phyloP scores from a whole-genome alignment of 768 basidiomycete species.

The Trametes sanguinea region DNA sequence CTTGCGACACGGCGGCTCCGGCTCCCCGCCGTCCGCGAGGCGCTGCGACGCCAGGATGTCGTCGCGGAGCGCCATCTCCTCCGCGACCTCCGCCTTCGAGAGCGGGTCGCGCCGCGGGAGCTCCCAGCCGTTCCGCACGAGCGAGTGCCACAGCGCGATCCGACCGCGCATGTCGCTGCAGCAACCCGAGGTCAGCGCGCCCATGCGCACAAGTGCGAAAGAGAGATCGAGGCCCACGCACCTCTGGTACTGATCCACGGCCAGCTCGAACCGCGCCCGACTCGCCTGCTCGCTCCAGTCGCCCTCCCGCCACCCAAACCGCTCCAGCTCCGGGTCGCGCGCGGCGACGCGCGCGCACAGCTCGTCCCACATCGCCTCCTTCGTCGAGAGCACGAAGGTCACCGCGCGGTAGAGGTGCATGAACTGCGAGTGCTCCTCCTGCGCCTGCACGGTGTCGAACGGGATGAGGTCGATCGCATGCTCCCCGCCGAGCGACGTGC shows the following conservation, averaged over 20 bases:
- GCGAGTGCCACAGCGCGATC: conserved; percentile 30
- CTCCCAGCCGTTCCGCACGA: conserved; percentile 30
- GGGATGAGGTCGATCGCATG: conserved; percentile 24
- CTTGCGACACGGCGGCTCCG: conserved; percentile 24
- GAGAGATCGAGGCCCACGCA: conserved; percentile 8
- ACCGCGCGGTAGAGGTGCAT: conserved; percentile 32
- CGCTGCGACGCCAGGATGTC: conserved; percentile 30
- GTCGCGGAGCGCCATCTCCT: conserved; percentile 31
- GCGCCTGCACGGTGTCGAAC: conserved; percentile 9
- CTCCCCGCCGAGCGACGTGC: conserved; percentile 20
- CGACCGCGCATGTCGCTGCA: conserved; percentile 32
- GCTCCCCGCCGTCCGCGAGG: conserved; percentile 25
- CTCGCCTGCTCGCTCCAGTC: conserved; percentile 24
- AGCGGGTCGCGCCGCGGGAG: conserved; percentile 29
- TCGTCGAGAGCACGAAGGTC: conserved; percentile 25
- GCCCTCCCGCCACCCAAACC: conserved; percentile 28
- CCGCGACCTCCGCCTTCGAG: conserved; percentile 27
- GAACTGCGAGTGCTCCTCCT: conserved; percentile 27
- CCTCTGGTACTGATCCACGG: conserved; percentile 30
- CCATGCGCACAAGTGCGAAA: no score
- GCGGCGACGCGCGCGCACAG: conserved; percentile 22
- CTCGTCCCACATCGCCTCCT: conserved; percentile 37
- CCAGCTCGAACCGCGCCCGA: conserved; percentile 28
- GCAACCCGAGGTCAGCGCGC: neutral
- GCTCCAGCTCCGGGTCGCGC: conserved; percentile 13